Evolutionary conservation across 2,329 filamentous ascomycete genomes (phyloP).

Genomic region (Aspergillus tubingensis): DNA sequence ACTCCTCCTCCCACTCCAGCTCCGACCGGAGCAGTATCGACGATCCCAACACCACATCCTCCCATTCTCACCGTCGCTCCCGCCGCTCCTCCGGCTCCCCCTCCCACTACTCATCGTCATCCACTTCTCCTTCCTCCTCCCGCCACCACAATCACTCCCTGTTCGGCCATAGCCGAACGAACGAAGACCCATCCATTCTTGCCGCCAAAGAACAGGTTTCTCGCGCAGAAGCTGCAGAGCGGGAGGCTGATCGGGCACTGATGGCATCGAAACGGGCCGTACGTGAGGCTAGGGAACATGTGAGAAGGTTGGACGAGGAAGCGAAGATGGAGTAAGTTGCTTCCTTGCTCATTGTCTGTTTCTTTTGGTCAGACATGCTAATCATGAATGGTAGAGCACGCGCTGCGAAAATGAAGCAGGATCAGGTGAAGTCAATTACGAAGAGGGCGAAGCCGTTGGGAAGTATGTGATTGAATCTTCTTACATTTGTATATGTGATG

Average conservation of each 20-base stretch:
- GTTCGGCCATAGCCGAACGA: constrained; percentile 44
- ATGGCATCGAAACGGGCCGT: constrained; percentile 60
- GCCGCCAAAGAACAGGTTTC: constrained; percentile 64
- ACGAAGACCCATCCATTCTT: constrained; percentile 64
- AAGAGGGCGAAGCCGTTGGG: constrained; percentile 71
- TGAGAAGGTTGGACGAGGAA: constrained; percentile 64
- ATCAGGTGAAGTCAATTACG: constrained; percentile 64
- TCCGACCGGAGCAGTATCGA: constrained; percentile 25
- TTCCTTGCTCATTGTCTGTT: not conserved
- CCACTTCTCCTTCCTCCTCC: constrained; percentile 23
- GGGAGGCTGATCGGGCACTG: constrained; percentile 65
- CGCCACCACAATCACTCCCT: constrained; percentile 1
- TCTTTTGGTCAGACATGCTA: not conserved
- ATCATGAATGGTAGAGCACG: constrained; percentile 46
- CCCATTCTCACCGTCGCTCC: constrained; percentile 27
- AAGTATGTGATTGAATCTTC: constrained; percentile 52
- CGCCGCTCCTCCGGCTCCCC: constrained; percentile 40
- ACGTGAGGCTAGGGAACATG: constrained; percentile 64
- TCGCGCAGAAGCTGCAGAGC: constrained; percentile 64
- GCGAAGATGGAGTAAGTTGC: constrained; percentile 59
- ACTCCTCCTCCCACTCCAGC: constrained; percentile 25
- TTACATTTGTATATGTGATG: not conserved
- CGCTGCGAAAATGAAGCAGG: constrained; percentile 67
- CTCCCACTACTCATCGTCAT: constrained; percentile 37
- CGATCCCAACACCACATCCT: constrained; percentile 16